These are phyloP conservation scores for Arthroderma uncinatum DNA, from an alignment of 2,329 filamentous ascomycete genomes.

Conservation along the genomic window DNA sequence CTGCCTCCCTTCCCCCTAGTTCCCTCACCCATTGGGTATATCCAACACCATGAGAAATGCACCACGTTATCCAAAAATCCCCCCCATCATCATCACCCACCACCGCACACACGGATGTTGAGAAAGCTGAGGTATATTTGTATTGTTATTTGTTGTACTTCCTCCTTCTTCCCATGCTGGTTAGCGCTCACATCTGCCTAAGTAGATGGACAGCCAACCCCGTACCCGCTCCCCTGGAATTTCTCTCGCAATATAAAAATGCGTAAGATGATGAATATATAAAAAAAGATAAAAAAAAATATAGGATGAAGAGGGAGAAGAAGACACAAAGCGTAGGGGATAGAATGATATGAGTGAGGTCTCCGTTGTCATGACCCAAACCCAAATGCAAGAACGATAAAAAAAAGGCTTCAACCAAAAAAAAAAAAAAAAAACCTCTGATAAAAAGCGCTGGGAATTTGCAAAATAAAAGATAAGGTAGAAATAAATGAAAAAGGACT, in stretches of 20 bases:
- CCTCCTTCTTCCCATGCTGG: neutral
- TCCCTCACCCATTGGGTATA: slow-evolving; percentile 24
- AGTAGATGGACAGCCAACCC: neutral
- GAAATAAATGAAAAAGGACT: neutral
- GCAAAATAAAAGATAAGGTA: neutral
- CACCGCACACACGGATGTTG: neutral
- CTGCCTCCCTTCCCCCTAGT: slow-evolving; percentile 6
- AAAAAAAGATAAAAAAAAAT: neutral
- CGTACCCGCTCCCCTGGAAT: neutral
- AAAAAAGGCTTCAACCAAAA: neutral
- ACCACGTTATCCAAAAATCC: slow-evolving; percentile 12
- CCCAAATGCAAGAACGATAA: neutral
- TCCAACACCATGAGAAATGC: slow-evolving; percentile 35
- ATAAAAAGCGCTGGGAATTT: slow-evolving; percentile 1
- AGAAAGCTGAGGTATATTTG: neutral
- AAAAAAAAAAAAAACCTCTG: neutral
- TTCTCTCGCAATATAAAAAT: neutral
- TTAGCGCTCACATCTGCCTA: neutral
- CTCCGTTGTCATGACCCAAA: slow-evolving; percentile 2
- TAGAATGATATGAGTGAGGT: neutral
- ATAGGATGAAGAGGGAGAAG: neutral
- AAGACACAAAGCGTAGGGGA: neutral
- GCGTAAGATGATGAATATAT: neutral
- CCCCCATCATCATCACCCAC: neutral
- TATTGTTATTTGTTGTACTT: neutral